A percentile compares a stretch with the other conserved stretches of the same genome.
Evolutionary conservation across 495 filamentous ascomycete species (phyloP).

Genomic region (Cenococcum geophilum): DNA sequence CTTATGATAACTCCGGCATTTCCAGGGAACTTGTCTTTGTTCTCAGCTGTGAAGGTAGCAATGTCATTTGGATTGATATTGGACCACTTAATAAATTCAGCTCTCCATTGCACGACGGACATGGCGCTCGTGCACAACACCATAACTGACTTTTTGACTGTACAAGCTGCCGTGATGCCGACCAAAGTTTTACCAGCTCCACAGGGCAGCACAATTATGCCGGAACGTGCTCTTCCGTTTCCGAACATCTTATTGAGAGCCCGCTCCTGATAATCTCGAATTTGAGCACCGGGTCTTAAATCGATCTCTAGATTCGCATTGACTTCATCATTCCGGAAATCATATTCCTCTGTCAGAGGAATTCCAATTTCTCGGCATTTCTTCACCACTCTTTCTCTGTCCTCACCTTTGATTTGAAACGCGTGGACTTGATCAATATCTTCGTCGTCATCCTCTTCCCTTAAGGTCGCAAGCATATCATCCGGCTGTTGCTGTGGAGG

Average conservation of each 20-base stretch:
- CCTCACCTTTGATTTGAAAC: slow-evolving; percentile 77
- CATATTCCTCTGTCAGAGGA: slow-evolving; percentile 93
- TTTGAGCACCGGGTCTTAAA: slow-evolving; percentile 73
- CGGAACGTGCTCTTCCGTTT: slow-evolving; percentile 91
- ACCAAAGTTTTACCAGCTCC: slow-evolving; percentile 96
- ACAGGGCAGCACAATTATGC: slow-evolving; percentile 95
- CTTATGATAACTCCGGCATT: slow-evolving; percentile 94
- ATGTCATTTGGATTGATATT: slow-evolving; percentile 93
- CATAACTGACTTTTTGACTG: slow-evolving; percentile 92
- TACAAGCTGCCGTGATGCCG: slow-evolving; percentile 93
- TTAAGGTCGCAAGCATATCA: slow-evolving; percentile 56
- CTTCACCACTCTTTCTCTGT: slow-evolving; percentile 81
- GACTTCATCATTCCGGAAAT: slow-evolving; percentile 86
- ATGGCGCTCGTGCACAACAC: slow-evolving; percentile 95
- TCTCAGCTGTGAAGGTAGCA: slow-evolving; percentile 89
- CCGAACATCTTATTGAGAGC: slow-evolving; percentile 98
- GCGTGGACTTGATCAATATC: slow-evolving; percentile 84
- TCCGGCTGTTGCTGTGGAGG: slow-evolving; percentile 35
- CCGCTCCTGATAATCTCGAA: slow-evolving; percentile 92
- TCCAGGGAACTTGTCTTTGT: slow-evolving; percentile 81
- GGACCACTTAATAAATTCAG: slow-evolving; percentile 95
- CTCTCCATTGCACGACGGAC: slow-evolving; percentile 95
- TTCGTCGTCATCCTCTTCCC: slow-evolving; percentile 80
- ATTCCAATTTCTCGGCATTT: slow-evolving; percentile 79
- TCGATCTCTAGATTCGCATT: slow-evolving; percentile 93